Evolutionary conservation across 768 basidiomycete species (phyloP), one percentile per base, ranked within the genome.

Genomic region (Tricholoma bakamatsutake): DNA sequence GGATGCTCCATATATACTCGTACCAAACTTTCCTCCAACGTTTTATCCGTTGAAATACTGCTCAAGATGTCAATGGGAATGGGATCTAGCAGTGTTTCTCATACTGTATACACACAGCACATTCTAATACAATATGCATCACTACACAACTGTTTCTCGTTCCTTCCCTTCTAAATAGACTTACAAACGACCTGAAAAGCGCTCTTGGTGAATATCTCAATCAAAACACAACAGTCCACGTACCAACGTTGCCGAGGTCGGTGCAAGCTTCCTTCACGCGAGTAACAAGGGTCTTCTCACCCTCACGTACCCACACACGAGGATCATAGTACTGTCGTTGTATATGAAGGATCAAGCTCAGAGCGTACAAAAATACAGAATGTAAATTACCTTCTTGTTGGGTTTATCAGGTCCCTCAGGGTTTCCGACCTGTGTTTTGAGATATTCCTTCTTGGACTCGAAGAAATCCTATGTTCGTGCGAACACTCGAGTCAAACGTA

Each of bases 301-400:
- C 95, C 75, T 97, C 93, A 66, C 96, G 90, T 50, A 99, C 93
- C 96, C 96, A 99, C 57, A 95, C 87, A 78, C 96, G 91, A 50
- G 94, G 95, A 72, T 96, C 93, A 75, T 96, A 96, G 79, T 72
- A 88, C 88, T 89, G 59, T 13, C 28, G 59, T 57, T 15, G 7
- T 18, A 17, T 31, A 39, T 33, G 28, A 63, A 33, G 58, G 18
- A 40, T 42, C 45, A 21, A 55, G 34, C 3, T 7, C 12, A 12
- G 35, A 17, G 21, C 46, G 13, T 4, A 27, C 52, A 49, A 52
- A 3, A 3, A 49, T 43, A 42, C 11, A 48, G 1, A 8, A 42
- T 27, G 17, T 8, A 11, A 57, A 67, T 18, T 54, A 85, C 87
- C 85, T 98, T 99, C 90, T 99, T 99, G 86, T 99, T 98, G 55